Conservation (phyloP, 2,329 filamentous ascomycete genomes). For the Fusarium chlamydosporum region DNA sequence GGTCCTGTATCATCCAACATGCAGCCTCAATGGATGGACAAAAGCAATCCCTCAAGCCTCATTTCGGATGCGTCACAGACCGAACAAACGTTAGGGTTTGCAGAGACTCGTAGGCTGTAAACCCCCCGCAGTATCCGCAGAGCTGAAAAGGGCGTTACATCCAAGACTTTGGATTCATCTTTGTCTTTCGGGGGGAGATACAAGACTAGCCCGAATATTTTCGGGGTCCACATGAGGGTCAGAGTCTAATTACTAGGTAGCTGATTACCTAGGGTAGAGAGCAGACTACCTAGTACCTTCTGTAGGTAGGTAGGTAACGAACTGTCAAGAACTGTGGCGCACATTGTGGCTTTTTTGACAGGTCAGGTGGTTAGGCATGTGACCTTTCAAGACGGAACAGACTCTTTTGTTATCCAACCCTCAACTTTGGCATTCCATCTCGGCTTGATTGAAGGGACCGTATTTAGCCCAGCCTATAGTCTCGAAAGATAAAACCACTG, state of each 20-base stretch:
- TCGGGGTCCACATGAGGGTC: conserved; percentile 43
- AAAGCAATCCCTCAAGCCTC: conserved; percentile 46
- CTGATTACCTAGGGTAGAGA: too few relatives aligned
- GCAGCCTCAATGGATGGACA: conserved; percentile 27
- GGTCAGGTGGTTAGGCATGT: conserved; percentile 36
- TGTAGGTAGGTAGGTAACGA: too few relatives aligned
- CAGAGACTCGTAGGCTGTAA: background rate
- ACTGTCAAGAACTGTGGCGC: conserved; percentile 30
- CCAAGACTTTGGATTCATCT: conserved; percentile 39
- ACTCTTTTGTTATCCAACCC: too few relatives aligned
- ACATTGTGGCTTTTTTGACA: background rate
- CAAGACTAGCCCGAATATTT: conserved; percentile 42
- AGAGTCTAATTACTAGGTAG: background rate
- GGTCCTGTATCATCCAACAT: background rate
- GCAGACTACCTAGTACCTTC: too few relatives aligned
- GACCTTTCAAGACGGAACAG: background rate
- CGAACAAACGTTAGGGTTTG: conserved; percentile 15
- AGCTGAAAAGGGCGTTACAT: conserved; percentile 49
- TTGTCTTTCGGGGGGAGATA: conserved; percentile 33
- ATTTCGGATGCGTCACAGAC: conserved; percentile 44
- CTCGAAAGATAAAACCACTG: background rate
- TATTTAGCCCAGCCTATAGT: too few relatives aligned
- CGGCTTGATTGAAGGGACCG: too few relatives aligned
- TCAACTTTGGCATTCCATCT: background rate
- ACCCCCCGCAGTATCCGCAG: conserved; percentile 35